Percentiles rank a stretch among this genome's conserved stretches.
Evolutionary conservation across 352 stramenopile genomes (phyloP).

Genomic region (Phytophthora parvispora): DNA sequence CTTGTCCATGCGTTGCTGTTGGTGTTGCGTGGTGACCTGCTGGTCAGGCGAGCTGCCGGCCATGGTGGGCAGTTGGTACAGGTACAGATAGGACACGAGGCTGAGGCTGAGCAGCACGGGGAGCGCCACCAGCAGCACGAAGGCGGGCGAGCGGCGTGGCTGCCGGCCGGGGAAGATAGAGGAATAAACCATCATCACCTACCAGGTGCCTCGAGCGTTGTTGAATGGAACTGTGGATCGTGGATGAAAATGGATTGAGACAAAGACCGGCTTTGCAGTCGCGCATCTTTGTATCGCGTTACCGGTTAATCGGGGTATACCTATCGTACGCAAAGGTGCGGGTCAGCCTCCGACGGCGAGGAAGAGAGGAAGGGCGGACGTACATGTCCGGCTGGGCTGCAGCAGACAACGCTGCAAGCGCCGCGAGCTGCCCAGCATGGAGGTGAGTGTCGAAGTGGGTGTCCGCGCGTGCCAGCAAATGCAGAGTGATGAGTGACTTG

Average conservation of each 20-base stretch:
- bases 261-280: neutral
- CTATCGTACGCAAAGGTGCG: neutral
- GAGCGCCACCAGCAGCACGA: constrained; percentile 34
- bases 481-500: constrained; percentile 2
- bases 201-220: constrained; percentile 5
- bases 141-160: constrained; percentile 32
- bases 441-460: neutral
- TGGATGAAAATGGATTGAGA: neutral
- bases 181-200: constrained; percentile 55
- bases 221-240: constrained; percentile 4
- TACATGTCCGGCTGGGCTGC: neutral
- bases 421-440: neutral
- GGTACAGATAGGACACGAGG: constrained; percentile 49
- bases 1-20: constrained; percentile 30
- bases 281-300: constrained; percentile 1
- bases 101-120: constrained; percentile 49
- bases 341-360: neutral
- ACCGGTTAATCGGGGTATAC: neutral
- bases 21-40: neutral
- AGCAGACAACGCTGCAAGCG: neutral
- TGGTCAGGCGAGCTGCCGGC: constrained; percentile 18
- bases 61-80: constrained; percentile 41
- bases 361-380: neutral
- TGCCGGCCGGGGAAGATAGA: constrained; percentile 31
- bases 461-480: neutral